Base-by-base conservation (phyloP, 2,329 filamentous ascomycete genomes). In the Calonectria crousiana region DNA sequence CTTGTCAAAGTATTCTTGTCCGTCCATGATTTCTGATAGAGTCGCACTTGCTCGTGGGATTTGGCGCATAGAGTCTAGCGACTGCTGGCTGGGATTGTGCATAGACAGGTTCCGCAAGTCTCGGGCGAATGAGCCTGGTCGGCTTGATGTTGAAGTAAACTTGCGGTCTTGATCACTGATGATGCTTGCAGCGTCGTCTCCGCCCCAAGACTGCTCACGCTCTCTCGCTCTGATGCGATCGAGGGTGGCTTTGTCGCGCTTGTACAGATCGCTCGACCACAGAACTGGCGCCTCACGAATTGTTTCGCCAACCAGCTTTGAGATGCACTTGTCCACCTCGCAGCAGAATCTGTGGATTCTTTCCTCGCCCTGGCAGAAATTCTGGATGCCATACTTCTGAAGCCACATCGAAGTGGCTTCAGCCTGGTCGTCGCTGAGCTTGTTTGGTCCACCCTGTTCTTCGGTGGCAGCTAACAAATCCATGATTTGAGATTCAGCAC, bases 311-410 rank as follows among this genome's bases (percentile, higher is more conserved):
- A 98, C 93, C 10, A 98, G 88, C 82, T 95, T 95, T 78, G 92
- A 93, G 76, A 98, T 93, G 81, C 95, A 98, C 75, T 92, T 94
- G 79, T 96, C 94, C 34, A 98, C 91, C 83, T 98, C 97, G 77
- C 95, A 94, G 82, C 94, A 97, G 84, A 99, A 97, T 14, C 96
- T 92, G 83, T 98, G 97, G 44, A 99, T 96, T 66, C 97, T 89
- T 85, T 99, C 97, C 83, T 99, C 97, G 8, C 96, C 97, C 78
- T 93, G 93, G 85, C 97, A 99, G 78, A 98, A 96, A 81, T 98
- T 98, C 83, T 97, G 95, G 38, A 98, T 93, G 18, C 92, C 92
- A 76, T 93, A 93, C 78, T 94, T 92, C 64, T 94, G 92, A 68
- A 98, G 88, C 95, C 96, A 99, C 71, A 92, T 91, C 26, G 90